These are phyloP conservation scores for Cladosporium halotolerans DNA, from an alignment of 2,329 filamentous ascomycete genomes.

Conservation along the genomic window DNA sequence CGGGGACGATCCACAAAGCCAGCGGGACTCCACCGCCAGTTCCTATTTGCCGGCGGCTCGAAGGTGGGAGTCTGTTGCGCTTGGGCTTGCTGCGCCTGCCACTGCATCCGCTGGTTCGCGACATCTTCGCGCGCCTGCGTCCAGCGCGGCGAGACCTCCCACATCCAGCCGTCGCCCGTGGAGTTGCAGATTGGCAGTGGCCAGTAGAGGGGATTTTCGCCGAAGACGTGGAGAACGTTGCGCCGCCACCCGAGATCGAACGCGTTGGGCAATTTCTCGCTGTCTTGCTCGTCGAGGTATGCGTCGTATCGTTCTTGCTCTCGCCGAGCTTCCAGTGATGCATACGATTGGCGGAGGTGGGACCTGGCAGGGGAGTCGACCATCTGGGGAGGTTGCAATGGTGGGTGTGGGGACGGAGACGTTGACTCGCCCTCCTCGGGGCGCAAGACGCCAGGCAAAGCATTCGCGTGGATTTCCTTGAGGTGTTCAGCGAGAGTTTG, in stretches of 20 bases:
- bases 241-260: conserved; percentile 82
- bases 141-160: conserved; percentile 82
- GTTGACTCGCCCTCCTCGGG: conserved; percentile 71
- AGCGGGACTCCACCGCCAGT: conserved; percentile 24
- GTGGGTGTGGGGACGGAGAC: conserved; percentile 21
- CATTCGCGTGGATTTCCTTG: conserved; percentile 74
- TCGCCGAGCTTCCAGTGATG: conserved; percentile 55
- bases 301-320: conserved; percentile 64
- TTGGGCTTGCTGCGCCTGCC: conserved; percentile 19
- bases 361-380: conserved; percentile 39
- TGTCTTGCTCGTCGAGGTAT: conserved; percentile 87
- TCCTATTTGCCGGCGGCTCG: conserved; percentile 6
- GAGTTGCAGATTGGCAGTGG: conserved; percentile 75
- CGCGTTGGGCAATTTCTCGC: conserved; percentile 79
- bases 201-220: conserved; percentile 68
- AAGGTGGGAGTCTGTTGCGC: conserved; percentile 4
- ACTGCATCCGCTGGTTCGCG: conserved; percentile 19
- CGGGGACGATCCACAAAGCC: conserved; percentile 33
- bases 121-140: conserved; percentile 57
- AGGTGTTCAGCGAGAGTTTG: conserved; percentile 60
- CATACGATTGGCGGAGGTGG: conserved; percentile 40
- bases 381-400: conserved; percentile 16
- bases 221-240: conserved; percentile 79
- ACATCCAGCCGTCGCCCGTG: conserved; percentile 86
- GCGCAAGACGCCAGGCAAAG: conserved; percentile 69